Evolutionary conservation across 768 basidiomycete species (phyloP), one percentile per base, ranked within the genome.

Genomic region (Pleurotus citrinopileatus): DNA sequence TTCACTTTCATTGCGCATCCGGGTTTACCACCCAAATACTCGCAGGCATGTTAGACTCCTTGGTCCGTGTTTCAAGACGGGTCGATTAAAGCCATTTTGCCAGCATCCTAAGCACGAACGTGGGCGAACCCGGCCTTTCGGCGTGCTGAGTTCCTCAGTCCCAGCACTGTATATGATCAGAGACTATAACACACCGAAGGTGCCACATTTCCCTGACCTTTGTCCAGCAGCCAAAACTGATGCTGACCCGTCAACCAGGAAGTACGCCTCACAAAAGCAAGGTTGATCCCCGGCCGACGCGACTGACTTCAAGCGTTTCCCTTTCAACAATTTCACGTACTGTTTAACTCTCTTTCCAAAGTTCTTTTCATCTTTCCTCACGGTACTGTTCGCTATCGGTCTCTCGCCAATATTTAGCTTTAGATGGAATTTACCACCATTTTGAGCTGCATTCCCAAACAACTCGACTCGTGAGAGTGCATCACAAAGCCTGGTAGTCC

Each of bases 371-470:
- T 82, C 84, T 84, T 84, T 86, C 84, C 82, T 85, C 82, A 84
- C 81, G 78, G 83, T 84, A 85, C 83, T 83, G 84, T 86, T 84
- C 79, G 79, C 84, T 86, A 86, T 86, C 80, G 83, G 85, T 85
- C 83, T 86, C 82, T 83, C 76, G 81, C 82, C 81, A 74, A 74
- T 86, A 85, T 86, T 84, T 86, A 86, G 83, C 83, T 82, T 86
- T 87, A 86, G 84, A 87, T 83, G 84, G 83, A 84, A 78, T 84
- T 84, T 82, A 86, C 84, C 85, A 83, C 83, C 84, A 72, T 78
- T 84, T 86, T 77, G 84, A 82, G 84, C 85, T 85, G 85, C 84
- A 86, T 84, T 86, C 82, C 82, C 83, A 86, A 86, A 84, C 84
- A 85, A 86, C 84, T 81, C 83, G 82, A 87, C 85, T 86, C 83